Evolutionary conservation across 2,329 filamentous ascomycete species (phyloP), one percentile per base, ranked within the genome.

Genomic region (Calonectria leucothoes): DNA sequence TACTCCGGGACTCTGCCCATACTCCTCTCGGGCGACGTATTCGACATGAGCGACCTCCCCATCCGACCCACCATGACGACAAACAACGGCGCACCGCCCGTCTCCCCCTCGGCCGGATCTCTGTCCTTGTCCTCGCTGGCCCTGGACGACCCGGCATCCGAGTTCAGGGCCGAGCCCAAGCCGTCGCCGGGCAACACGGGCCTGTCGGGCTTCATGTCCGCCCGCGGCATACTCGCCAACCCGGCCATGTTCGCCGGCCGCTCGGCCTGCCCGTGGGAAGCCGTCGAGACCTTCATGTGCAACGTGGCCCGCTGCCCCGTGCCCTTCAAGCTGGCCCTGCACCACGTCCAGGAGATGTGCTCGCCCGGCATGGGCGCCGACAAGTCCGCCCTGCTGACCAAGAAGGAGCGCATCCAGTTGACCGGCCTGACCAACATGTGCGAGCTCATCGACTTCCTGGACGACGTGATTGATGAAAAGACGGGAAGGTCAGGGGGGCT

Each of bases 1-100:
- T 89, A 89, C 80, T 84, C 89, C 64, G 80, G 85, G 64, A 86
- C 84, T n/a, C 86, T 94, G 0, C 93, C 92, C 0, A 87, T 93
- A 45, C 85, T 94, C 8, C 88, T 93, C 4, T 94, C 93, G n/a
- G 93, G 93, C 20, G 93, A 94, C 77, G 89, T 93, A 25, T 94
- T 93, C 77, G 88, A 91, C 35, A 85, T 93, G 65, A 82, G 83
- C 65, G 78, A 86, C 14, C 83, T 91, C 31, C 89, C 89, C 15
- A 87, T 89, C 63, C 75, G 81, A 31, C 76, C 82, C 8, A 80
- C 81, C 48, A 76, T 77, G 48, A 80, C 76, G 45, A 81, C 74
- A 55, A 81, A 78, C 66, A 80, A 79, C 49, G 73, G 72, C 42
- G 59, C 74, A 27, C 76, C 76, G n/a, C 42, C n/a, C n/a, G n/a